Evolutionary conservation across 2,329 filamentous ascomycete genomes (phyloP), one percentile per base, ranked within the genome.

Genomic region (Coniochaeta pulveracea): DNA sequence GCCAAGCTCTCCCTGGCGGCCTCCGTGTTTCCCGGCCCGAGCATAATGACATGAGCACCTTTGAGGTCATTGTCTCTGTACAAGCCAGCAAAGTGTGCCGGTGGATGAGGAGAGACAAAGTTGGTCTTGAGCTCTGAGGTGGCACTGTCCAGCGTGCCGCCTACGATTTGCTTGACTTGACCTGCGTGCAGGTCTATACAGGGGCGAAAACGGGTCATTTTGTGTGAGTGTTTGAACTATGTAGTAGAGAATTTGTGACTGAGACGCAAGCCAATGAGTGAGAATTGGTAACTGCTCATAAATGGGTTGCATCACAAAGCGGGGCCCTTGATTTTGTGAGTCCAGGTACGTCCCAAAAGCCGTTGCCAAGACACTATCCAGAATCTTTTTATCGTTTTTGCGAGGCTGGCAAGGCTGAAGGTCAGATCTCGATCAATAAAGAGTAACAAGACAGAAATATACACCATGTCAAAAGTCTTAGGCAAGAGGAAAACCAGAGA

Each of bases 181-280:
- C 91, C 91, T n/a, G 88, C 80, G 57, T 98, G 91, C 34, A 98
- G 73, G 61, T 98, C 91, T 57, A 98, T 96, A 53, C 91, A 98
- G 14, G 91, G 91, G 24, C 91, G 72, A 52, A 98, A 98, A 46
- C 80, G 77, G 3, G 91, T 96, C 91, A 98, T 48, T 27, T 40
- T 40, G 30, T 37, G 23, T 33, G 22, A 18, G 30, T 28, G n/a
- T 31, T n/a, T n/a, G n/a, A n/a, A n/a, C n/a, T n/a, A n/a, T n/a
- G n/a, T n/a, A n/a, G n/a, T n/a, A n/a, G n/a, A n/a, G n/a, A n/a
- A n/a, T n/a, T n/a, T n/a, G n/a, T n/a, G n/a, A n/a, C n/a, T n/a
- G n/a, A n/a, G n/a, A n/a, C n/a, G n/a, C n/a, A n/a, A n/a, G n/a
- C n/a, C n/a, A n/a, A n/a, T n/a, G n/a, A n/a, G n/a, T n/a, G n/a